Evolutionary conservation across 179 eudicot genomes (phyloP), one percentile per base, ranked within the genome.

Genomic region (Drosera spatulata): DNA sequence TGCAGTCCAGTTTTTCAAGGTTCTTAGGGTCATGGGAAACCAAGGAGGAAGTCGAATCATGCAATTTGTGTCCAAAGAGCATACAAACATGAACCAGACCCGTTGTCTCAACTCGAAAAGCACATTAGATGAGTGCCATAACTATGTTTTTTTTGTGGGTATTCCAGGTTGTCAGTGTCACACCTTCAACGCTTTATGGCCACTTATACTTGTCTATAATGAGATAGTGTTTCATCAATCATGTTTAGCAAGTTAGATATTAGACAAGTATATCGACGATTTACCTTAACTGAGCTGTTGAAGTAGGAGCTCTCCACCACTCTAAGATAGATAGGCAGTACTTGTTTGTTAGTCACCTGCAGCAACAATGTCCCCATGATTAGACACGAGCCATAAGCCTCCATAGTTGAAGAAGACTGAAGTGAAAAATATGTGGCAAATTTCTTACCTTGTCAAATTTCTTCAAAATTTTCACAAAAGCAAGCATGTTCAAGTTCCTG

Each of bases 261-360:
- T 11, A 11, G n/a, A 10, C 6, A 58, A 14, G 4, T 41, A 11
- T 43, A 7, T 5, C 33, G 63, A 55, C 53, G 10, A 15, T 54
- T 77, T 82, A 91, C 98, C 98, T 78, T 81, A 80, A 81, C 88
- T 15, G 98, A 91, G 64, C 74, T 88, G 79, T 88, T 82, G 75
- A 88, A 91, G 73, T 84, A 86, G 51, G 98, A 91, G 80, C 86
- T 82, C 68, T 91, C 96, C 47, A 91, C 98, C 57, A 88, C 96
- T 82, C 66, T 74, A n/a, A 84, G 68, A 61, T 88, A 91, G 69
- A 86, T 79, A 22, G 91, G 93, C 62, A 84, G 74, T 45, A 79
- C 86, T 75, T 88, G 80, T 72, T 84, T 86, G 78, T 76, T 82
- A 43, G 93, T 84, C 59, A 86, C 96, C 98, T 91, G 87, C 70